Evolutionary conservation across 805 yeast species (phyloP).

Genomic region (Deakozyma indianensis): DNA sequence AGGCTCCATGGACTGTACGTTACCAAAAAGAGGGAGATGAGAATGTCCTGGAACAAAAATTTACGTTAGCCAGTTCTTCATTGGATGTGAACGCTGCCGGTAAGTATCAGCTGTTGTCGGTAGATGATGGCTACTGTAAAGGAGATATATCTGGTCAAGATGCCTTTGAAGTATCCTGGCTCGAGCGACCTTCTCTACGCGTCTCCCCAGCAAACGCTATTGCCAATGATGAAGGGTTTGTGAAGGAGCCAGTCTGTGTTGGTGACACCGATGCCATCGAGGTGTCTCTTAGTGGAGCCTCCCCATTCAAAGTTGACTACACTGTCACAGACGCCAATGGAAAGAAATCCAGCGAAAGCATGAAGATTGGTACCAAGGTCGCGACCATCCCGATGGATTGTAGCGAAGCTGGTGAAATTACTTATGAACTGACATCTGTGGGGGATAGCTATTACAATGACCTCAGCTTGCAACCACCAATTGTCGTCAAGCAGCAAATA

Average conservation of each 20-base stretch:
- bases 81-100: conserved; percentile 33
- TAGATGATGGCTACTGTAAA: conserved; percentile 37
- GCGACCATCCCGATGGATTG: conserved; percentile 33
- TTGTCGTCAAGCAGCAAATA: not conserved
- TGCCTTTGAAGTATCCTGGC: conserved; percentile 28
- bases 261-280: conserved; percentile 34
- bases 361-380: conserved; percentile 39
- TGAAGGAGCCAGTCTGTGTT: conserved; percentile 32
- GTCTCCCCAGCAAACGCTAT: conserved; percentile 22
- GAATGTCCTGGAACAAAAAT: conserved; percentile 1
- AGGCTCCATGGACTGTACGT: conserved; percentile 32
- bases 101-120: conserved; percentile 28
- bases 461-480: not conserved
- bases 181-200: conserved; percentile 31
- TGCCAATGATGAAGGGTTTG: conserved; percentile 15
- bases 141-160: conserved; percentile 29
- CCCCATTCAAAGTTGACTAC: conserved; percentile 61
- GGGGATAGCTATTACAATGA: not conserved
- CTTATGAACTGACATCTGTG: conserved; percentile 23
- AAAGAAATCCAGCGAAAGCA: conserved; percentile 9
- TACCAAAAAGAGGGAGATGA: conserved; percentile 12
- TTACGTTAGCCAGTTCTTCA: conserved; percentile 2
- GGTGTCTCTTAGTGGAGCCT: conserved; percentile 24
- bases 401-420: conserved; percentile 41
- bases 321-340: conserved; percentile 11